A percentile compares a stretch with the other conserved stretches of the same genome.
These are phyloP conservation scores for Cyphellophora attinorum DNA, from an alignment of 2,329 filamentous ascomycete genomes.

Conservation along the genomic window DNA sequence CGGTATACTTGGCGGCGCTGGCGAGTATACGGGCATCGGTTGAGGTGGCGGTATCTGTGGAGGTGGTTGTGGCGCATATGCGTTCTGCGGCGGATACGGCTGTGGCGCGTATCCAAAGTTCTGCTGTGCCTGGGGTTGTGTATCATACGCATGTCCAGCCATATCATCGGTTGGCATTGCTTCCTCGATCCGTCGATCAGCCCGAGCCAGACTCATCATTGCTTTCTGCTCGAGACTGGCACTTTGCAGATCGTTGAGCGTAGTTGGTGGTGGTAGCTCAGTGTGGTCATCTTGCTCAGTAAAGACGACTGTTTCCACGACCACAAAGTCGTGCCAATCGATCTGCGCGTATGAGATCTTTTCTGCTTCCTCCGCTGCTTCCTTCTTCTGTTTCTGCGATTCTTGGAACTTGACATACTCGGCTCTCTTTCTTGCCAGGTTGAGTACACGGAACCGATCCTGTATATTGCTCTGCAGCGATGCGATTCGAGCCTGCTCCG, in stretches of 20 bases:
- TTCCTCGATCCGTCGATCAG: conserved; percentile 79
- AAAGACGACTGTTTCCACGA: conserved; percentile 91
- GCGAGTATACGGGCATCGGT: conserved; percentile 15
- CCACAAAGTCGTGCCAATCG: conserved; percentile 95
- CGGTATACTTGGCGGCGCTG: conserved; percentile 41
- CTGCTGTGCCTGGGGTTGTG: conserved; percentile 32
- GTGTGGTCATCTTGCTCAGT: conserved; percentile 78
- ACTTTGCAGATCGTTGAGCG: conserved; percentile 82
- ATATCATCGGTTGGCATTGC: conserved; percentile 75
- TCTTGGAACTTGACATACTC: conserved; percentile 82
- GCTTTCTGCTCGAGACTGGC: conserved; percentile 93
- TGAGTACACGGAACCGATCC: conserved; percentile 71
- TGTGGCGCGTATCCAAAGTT: conserved; percentile 26
- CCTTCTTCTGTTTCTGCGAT: conserved; percentile 75
- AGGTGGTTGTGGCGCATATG: conserved; percentile 23
- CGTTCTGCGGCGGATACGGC: conserved; percentile 19
- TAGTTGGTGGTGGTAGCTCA: conserved; percentile 80
- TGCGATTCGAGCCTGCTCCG: conserved; percentile 61
- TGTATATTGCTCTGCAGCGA: conserved; percentile 65
- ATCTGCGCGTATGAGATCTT: conserved; percentile 71
- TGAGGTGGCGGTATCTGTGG: conserved; percentile 21
- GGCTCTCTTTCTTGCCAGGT: conserved; percentile 72
- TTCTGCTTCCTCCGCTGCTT: conserved; percentile 78
- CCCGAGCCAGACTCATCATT: conserved; percentile 69
- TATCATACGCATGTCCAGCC: conserved; percentile 40